Base-by-base conservation (phyloP, 208 protist species). In the Tritrichomonas musculus region DNA sequence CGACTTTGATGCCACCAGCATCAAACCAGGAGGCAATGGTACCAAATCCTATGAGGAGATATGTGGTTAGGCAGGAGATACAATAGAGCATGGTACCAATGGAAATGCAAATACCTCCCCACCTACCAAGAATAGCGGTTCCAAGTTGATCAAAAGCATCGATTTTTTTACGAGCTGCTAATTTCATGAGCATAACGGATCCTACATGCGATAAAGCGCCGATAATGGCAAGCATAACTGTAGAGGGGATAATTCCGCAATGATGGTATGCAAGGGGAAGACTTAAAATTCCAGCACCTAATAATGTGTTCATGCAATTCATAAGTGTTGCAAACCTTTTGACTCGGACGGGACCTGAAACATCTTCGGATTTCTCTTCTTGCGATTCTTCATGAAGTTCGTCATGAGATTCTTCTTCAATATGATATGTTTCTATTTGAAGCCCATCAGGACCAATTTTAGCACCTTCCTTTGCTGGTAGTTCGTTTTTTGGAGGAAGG, bases 251-350 rank as follows among this genome's bases (percentile, higher is more conserved):
- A n/a, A 84, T 8, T 55, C 73, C 73, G 36, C 36, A 53, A 30
- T 22, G n/a, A 33, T 13, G 49, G 4, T 53, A 53, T 53, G 41
- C 25, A n/a, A 53, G 49, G 11, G 73, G 44, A 84, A 84, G 17
- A 84, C 17, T 20, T 22, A 84, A 30, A 53, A 84, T 84, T 33
- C 73, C 73, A n/a, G 73, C 73, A 53, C 73, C 73, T 8, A 84
- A 20, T 33, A 84, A n/a, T 33, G 73, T 25, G 22, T 84, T 84
- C 1, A 84, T 14, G 3, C 8, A 53, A 53, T 53, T 84, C 73
- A 84, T 84, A 33, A 84, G 49, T 14, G 73, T 84, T 49, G 14
- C 73, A 77, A 77, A 77, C n/a, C n/a, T n/a, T n/a, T n/a, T n/a
- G n/a, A n/a, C n/a, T n/a, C n/a, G n/a, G n/a, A n/a, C n/a, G n/a